Evolutionary conservation across 2,329 filamentous ascomycete genomes (phyloP).

Genomic region (Geoglossum cookeanum): DNA sequence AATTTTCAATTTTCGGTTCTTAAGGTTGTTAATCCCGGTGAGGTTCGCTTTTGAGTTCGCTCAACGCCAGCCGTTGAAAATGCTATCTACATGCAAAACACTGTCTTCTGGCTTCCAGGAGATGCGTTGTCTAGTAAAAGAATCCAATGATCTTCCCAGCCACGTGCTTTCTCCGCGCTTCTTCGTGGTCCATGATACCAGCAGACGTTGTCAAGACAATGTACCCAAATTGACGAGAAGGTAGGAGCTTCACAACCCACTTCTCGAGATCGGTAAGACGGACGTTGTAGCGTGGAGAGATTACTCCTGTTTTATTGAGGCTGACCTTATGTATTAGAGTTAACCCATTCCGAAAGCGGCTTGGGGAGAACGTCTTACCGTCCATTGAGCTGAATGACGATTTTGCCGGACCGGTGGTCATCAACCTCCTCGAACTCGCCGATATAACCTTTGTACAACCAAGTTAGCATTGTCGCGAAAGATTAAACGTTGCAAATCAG

Average conservation of each 20-base stretch:
- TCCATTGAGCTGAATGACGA: constrained; percentile 98
- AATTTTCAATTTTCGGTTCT: not conserved
- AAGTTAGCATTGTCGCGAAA: constrained; percentile 66
- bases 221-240: constrained; percentile 98
- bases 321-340: constrained; percentile 14
- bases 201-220: constrained; percentile 98
- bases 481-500: constrained; percentile 89
- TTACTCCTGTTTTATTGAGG: constrained; percentile 98
- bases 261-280: constrained; percentile 96
- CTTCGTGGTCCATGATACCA: constrained; percentile 99
- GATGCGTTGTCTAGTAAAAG: constrained; percentile 59
- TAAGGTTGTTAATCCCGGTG: not conserved
- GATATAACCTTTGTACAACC: constrained; percentile 59
- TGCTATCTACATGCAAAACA: not conserved
- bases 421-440: constrained; percentile 99
- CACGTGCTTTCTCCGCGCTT: constrained; percentile 97
- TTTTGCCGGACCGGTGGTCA: constrained; percentile 99
- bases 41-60: not conserved
- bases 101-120: not conserved
- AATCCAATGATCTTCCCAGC: constrained; percentile 98
- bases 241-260: constrained; percentile 98
- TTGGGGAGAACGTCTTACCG: constrained; percentile 29
- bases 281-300: constrained; percentile 98
- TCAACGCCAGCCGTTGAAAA: not conserved
- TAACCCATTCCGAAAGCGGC: not conserved